Base-by-base conservation (phyloP, 345 rosid genomes). In the Ailanthus altissimus region DNA sequence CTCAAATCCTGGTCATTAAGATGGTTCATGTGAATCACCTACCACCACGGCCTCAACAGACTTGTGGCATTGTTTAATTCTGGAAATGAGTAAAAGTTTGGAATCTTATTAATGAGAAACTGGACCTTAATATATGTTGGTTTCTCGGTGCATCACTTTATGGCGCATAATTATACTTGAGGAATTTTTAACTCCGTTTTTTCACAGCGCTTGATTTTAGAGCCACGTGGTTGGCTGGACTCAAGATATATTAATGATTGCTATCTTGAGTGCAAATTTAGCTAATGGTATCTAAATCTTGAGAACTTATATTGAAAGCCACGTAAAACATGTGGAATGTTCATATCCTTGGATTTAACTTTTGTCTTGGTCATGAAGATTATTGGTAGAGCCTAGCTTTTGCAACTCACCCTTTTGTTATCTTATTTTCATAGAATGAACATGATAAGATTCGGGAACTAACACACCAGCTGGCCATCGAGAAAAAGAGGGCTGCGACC, bases 371-470 rank as follows among this genome's bases (percentile, higher is more conserved):
- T 69, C 45, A 60, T 13, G 46, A 45, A 40, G 20, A 47, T 70
- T 70, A n/a, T 46, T 32, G 46, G 1, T 59, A 13, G 14, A 36
- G 23, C 57, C 36, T 62, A 26, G 47, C 43, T 60, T 21, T 21
- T 49, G 36, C 14, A 57, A 72, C 68, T 62, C 21, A 72, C 9
- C 15, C 8, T 32, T 61, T 20, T 21, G 36, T 28, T 54, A 21
- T 73, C 38, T 74, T 64, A 23, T 38, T 74, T 68, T 38, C 40
- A 77, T 88, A 97, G 99, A 92, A 92, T n/a, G 99, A 94, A 75
- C 98, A 94, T 6, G 91, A 90, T 61, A 97, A 91, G 73, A 91
- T 97, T 58, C 88, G 95, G 84, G 99, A 97, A 67, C 85, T 97
- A 74, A 85, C 98, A 14, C 97, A 94, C 81, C 99, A 97, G 90